phyloP scores from a whole-genome alignment of 192 early-diverging fungal species.

The Martensiomyces pterosporus region DNA sequence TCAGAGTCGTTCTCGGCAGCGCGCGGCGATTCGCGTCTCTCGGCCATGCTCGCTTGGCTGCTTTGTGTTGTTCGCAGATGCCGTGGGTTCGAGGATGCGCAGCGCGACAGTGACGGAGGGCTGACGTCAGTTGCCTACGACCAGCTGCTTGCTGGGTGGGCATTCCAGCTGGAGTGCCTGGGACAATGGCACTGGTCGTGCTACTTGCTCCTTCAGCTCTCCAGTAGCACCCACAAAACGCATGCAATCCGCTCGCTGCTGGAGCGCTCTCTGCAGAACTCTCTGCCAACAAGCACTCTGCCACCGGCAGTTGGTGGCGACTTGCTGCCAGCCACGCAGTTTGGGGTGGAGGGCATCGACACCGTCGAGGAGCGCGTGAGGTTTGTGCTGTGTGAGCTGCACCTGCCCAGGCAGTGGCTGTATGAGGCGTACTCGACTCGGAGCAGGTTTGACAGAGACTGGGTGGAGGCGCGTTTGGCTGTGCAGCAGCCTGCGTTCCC shows the following conservation, averaged over 20 bases:
- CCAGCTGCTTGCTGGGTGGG: conserved; percentile 57
- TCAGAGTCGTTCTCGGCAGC: conserved; percentile 57
- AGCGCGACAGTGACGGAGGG: neutral
- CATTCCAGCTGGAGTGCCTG: conserved; percentile 65
- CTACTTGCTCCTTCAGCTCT: conserved; percentile 70
- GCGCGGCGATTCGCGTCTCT: conserved; percentile 61
- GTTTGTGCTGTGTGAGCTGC: conserved; percentile 61
- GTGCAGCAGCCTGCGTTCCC: neutral
- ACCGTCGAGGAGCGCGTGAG: conserved; percentile 10
- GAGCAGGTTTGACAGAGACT: conserved; percentile 52
- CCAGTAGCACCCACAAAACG: conserved; percentile 37
- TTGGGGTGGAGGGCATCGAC: neutral
- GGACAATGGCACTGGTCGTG: conserved; percentile 84
- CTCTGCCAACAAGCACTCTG: conserved; percentile 11
- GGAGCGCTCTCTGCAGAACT: conserved; percentile 22
- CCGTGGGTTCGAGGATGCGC: conserved; percentile 49
- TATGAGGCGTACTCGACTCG: conserved; percentile 38
- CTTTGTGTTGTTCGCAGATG: conserved; percentile 41
- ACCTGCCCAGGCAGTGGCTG: conserved; percentile 61
- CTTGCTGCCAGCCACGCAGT: neutral
- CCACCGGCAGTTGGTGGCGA: conserved; percentile 6
- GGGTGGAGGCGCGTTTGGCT: conserved; percentile 10
- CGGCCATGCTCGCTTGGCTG: conserved; percentile 63
- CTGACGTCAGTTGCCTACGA: conserved; percentile 36
- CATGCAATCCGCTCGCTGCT: conserved; percentile 42